Percentiles rank a stretch among this genome's conserved stretches.
Conservation (phyloP, 306 rosid genomes). For the Hippophae rhamnoides region DNA sequence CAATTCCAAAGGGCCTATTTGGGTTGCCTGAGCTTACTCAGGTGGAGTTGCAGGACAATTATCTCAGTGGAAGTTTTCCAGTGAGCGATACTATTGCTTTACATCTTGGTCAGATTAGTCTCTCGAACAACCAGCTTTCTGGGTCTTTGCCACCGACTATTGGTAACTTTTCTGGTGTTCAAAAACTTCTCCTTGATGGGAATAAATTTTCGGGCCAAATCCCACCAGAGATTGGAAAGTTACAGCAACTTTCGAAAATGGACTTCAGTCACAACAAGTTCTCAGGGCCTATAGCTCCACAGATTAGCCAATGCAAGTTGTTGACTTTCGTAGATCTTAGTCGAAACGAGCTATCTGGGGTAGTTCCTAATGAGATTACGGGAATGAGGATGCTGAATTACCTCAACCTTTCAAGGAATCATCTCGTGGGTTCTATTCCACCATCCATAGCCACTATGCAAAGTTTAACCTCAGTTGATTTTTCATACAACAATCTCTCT, state of each 20-base stretch:
- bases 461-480: slow-evolving; percentile 77
- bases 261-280: slow-evolving; percentile 74
- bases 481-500: slow-evolving; percentile 70
- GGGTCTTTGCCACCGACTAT: slow-evolving; percentile 62
- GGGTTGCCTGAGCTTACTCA: slow-evolving; percentile 64
- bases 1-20: slow-evolving; percentile 62
- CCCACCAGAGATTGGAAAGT: slow-evolving; percentile 52
- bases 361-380: slow-evolving; percentile 57
- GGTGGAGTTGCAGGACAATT: slow-evolving; percentile 72
- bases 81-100: slow-evolving; percentile 23
- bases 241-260: slow-evolving; percentile 46
- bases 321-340: slow-evolving; percentile 76
- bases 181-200: slow-evolving; percentile 51
- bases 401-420: slow-evolving; percentile 82
- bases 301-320: slow-evolving; percentile 43
- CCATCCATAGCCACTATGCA: slow-evolving; percentile 56
- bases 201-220: slow-evolving; percentile 63
- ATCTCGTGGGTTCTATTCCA: slow-evolving; percentile 56
- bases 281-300: slow-evolving; percentile 57
- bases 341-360: slow-evolving; percentile 75
- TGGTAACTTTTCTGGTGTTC: slow-evolving; percentile 57
- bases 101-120: slow-evolving; percentile 59
- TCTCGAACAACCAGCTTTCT: slow-evolving; percentile 60
- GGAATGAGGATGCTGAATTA: slow-evolving; percentile 64
- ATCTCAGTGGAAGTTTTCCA: slow-evolving; percentile 55